Percentiles rank a stretch among this genome's conserved stretches.
Evolutionary conservation across 306 rosid species (phyloP).

Genomic region (Acmispon strigosus): DNA sequence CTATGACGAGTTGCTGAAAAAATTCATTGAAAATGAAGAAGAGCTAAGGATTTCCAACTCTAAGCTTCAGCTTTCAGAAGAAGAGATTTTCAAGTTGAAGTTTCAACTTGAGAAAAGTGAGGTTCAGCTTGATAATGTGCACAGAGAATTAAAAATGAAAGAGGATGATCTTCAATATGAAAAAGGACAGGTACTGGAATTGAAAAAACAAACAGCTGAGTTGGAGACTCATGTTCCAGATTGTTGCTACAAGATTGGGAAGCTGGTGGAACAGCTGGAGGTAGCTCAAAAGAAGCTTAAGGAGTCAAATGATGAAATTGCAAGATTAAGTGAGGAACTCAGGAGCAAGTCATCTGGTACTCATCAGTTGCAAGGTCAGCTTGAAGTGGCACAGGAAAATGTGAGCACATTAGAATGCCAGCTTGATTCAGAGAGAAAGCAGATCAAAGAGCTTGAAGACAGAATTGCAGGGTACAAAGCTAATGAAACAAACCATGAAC

Average conservation of each 20-base stretch:
- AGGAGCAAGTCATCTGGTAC: conserved; percentile 1
- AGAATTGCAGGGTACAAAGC: conserved; percentile 24
- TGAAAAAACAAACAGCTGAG: conserved; percentile 31
- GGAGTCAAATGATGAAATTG: conserved; percentile 40
- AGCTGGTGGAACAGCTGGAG: conserved; percentile 41
- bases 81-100: conserved; percentile 27
- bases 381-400: conserved; percentile 29
- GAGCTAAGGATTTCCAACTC: conserved; percentile 34
- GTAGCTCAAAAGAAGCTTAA: conserved; percentile 27
- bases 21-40: conserved; percentile 30
- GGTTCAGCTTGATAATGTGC: conserved; percentile 20
- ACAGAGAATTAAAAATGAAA: conserved; percentile 28
- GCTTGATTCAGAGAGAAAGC: conserved; percentile 30
- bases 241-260: conserved; percentile 28
- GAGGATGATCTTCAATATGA: conserved; percentile 42
- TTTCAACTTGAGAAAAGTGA: conserved; percentile 30
- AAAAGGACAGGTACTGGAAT: conserved; percentile 35
- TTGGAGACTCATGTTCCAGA: conserved; percentile 40
- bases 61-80: conserved; percentile 39
- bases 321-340: conserved; percentile 35
- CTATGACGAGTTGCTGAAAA: conserved; percentile 34
- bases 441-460: conserved; percentile 33
- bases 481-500: conserved; percentile 24
- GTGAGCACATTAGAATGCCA: conserved; percentile 22
- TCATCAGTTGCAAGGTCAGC: conserved; percentile 37